A percentile compares a stretch with the other conserved stretches of the same genome.
Evolutionary conservation across 2,329 filamentous ascomycete genomes (phyloP).

Genomic region (Ilyonectria robusta): DNA sequence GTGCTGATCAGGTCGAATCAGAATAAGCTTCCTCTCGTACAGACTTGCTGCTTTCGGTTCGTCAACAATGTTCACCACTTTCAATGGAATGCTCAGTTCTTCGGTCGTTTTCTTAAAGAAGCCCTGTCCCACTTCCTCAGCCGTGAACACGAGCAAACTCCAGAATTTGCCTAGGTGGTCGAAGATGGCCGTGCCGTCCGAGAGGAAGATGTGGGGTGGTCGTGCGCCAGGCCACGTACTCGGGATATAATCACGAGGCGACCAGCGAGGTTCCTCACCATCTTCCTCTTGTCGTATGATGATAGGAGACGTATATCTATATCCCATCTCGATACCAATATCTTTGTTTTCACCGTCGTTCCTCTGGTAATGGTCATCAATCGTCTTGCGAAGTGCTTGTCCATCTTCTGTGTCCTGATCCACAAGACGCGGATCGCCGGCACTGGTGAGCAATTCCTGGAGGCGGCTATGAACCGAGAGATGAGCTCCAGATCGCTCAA

Average conservation of each 20-base stretch:
- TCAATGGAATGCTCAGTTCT: neutral
- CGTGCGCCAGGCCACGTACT: slow-evolving; percentile 14
- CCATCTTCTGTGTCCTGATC: neutral
- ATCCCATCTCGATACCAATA: slow-evolving; percentile 47
- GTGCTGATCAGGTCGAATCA: neutral
- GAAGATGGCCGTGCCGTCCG: slow-evolving; percentile 2
- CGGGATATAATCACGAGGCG: slow-evolving; percentile 6
- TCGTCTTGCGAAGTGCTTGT: neutral
- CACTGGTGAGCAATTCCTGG: neutral
- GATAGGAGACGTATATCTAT: slow-evolving; percentile 35
- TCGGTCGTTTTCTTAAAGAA: neutral
- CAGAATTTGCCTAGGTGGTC: neutral
- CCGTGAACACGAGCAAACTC: neutral
- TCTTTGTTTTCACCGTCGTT: slow-evolving; percentile 15
- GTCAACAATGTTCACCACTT: neutral
- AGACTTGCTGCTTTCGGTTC: neutral
- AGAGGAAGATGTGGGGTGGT: slow-evolving; percentile 17
- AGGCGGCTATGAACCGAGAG: slow-evolving; percentile 14
- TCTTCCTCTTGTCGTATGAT: neutral
- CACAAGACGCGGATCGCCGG: neutral
- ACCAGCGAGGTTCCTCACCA: slow-evolving; percentile 11
- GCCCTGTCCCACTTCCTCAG: neutral
- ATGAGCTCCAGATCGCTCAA: slow-evolving; percentile 32
- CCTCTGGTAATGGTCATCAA: neutral
- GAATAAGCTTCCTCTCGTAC: neutral